Percentiles rank a stretch among this genome's conserved stretches.
phyloP scores from a whole-genome alignment of 305 asterid species.

The Lippia alba region DNA sequence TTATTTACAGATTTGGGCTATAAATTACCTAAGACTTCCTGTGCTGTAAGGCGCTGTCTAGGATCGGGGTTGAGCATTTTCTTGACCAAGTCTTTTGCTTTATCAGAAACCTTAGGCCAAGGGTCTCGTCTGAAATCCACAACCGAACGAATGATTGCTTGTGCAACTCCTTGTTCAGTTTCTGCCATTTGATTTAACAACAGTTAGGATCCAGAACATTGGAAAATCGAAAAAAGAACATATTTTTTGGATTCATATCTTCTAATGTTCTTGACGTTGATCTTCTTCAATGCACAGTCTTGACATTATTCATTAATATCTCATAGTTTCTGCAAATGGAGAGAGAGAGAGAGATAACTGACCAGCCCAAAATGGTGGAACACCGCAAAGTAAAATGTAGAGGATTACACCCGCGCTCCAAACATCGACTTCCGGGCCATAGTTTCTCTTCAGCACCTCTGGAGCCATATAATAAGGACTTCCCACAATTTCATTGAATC shows the following conservation, averaged over 20 bases:
- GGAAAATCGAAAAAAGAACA: no score
- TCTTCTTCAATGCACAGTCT: no score
- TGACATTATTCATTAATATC: no score
- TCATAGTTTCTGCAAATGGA: conserved; percentile 4
- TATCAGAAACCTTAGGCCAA: conserved; percentile 76
- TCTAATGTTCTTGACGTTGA: no score
- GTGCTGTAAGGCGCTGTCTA: conserved; percentile 55
- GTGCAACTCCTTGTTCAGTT: conserved; percentile 80
- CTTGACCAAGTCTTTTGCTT: conserved; percentile 69
- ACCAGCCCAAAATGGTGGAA: conserved; percentile 83
- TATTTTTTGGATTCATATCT: no score
- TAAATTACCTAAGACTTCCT: conserved; percentile 58
- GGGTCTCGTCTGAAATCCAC: conserved; percentile 67
- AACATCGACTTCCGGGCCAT: conserved; percentile 65
- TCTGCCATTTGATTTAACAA: conserved; percentile 44
- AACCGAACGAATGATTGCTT: conserved; percentile 60
- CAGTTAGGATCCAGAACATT: not conserved
- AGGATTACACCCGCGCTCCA: conserved; percentile 77
- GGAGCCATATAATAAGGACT: conserved; percentile 79
- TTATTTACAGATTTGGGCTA: not conserved
- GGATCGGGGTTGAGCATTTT: conserved; percentile 75
- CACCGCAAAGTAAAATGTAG: conserved; percentile 65
- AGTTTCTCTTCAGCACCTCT: conserved; percentile 63
- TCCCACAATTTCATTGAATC: conserved; percentile 68
- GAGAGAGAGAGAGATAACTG: conserved; percentile 23